Evolutionary conservation across 345 rosid species (phyloP).

Genomic region (Hevea brasiliensis): DNA sequence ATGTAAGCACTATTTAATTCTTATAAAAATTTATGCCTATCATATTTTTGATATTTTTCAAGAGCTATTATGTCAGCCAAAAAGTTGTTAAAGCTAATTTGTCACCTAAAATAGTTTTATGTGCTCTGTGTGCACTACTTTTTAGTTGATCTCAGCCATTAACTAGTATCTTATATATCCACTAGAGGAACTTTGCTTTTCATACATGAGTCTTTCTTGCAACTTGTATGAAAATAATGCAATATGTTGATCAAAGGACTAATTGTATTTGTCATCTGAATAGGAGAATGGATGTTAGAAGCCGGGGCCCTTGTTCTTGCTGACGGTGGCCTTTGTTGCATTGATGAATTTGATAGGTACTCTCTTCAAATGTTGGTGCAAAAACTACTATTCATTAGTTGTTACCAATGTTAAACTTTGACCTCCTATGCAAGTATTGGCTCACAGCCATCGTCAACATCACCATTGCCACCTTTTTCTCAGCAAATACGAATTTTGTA

Average conservation of each 20-base stretch:
- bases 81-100: neutral
- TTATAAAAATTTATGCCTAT: neutral
- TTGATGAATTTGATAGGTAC: slow-evolving; percentile 96
- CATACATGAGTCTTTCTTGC: neutral
- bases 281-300: slow-evolving; percentile 98
- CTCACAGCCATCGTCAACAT: neutral
- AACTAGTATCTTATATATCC: too few relatives aligned
- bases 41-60: too few relatives aligned
- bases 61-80: neutral
- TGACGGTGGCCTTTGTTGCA: slow-evolving; percentile 98
- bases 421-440: neutral
- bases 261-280: slow-evolving; percentile 9
- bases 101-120: neutral
- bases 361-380: slow-evolving; percentile 8
- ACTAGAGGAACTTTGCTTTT: too few relatives aligned
- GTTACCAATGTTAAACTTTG: neutral
- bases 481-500: neutral
- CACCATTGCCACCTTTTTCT: neutral
- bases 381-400: neutral
- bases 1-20: neutral
- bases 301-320: slow-evolving; percentile 99
- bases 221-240: neutral
- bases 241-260: neutral
- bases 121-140: neutral
- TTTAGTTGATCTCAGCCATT: too few relatives aligned